Base-by-base conservation (phyloP, 1,139 yeast species). In the Yamadazyma spencermartinsiae region DNA sequence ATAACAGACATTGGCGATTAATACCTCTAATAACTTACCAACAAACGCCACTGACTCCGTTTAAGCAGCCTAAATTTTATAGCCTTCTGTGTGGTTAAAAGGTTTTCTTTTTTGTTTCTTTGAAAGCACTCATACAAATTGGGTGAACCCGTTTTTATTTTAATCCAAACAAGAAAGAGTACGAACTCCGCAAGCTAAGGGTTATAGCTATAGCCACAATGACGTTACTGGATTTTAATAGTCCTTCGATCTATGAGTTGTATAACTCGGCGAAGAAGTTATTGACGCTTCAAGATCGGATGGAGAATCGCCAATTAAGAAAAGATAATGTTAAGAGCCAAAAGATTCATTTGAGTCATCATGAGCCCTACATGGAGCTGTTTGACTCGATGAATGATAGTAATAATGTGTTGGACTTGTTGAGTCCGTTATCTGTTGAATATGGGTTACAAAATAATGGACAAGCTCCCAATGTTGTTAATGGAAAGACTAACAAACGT, bases 181-280 rank as follows among this genome's bases (percentile, higher is more conserved):
- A n/a, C n/a, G n/a, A n/a, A n/a, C n/a, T n/a, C n/a, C n/a, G n/a
- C n/a, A n/a, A n/a, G n/a, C n/a, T n/a, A n/a, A n/a, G n/a, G n/a
- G n/a, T n/a, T n/a, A n/a, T 7, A 20, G 23, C 7, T 7, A 20
- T 20, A 7, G 23, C 23, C 23, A 7, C 23, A n/a, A 26, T 26
- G 24, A 20, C 20, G 11, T 32, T 31, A 9, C 40, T 35, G 27
- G 52, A 48, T 36, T 48, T 50, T 31, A 51, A 49, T 31, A 40
- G 41, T 28, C 76, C 76, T 9, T 65, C 74, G 17, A 67, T 72
- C 20, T 60, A 63, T 44, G 76, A 72, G 49, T 63, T 72, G 34
- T 68, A 70, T 45, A 54, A 60, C 53, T 69, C 74, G 17, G 76
- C 76, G 5, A 68, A 65, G 48, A 65, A 65, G 45, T 56, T 72